Percentiles rank a stretch among this genome's conserved stretches.
Conservation (phyloP, 805 yeast genomes). For the Candida orba region DNA sequence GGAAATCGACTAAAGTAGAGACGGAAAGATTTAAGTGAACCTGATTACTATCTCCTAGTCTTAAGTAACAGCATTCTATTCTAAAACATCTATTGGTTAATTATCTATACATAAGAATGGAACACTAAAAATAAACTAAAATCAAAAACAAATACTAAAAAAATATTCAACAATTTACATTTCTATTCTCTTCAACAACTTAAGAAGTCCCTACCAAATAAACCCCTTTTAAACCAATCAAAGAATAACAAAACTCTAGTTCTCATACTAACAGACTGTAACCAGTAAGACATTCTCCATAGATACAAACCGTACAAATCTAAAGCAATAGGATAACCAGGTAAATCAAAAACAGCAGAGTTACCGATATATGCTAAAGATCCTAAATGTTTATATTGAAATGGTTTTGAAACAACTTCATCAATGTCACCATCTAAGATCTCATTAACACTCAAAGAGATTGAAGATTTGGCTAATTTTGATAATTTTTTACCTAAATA, state of each 20-base stretch:
- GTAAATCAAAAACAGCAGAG: slow-evolving; percentile 61
- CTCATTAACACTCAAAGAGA: slow-evolving; percentile 36
- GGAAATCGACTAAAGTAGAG: too few species aligned
- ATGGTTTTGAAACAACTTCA: slow-evolving; percentile 48
- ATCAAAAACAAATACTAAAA: background rate
- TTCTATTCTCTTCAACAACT: slow-evolving; percentile 11
- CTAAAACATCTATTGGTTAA: background rate
- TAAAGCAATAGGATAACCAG: slow-evolving; percentile 56
- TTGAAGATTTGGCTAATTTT: slow-evolving; percentile 40
- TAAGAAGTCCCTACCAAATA: slow-evolving; percentile 45
- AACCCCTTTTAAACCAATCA: slow-evolving; percentile 63
- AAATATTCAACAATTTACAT: background rate
- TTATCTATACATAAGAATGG: background rate
- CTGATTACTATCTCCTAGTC: too few species aligned
- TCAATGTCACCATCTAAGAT: slow-evolving; percentile 49
- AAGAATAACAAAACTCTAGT: slow-evolving; percentile 55
- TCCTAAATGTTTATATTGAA: slow-evolving; percentile 57
- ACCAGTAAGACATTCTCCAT: slow-evolving; percentile 66
- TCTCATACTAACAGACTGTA: slow-evolving; percentile 58
- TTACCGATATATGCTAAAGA: slow-evolving; percentile 64
- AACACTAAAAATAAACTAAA: background rate
- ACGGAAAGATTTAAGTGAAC: too few species aligned
- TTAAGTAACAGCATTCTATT: too few species aligned
- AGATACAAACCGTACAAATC: slow-evolving; percentile 65
- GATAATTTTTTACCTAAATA: slow-evolving; percentile 56